Base-by-base conservation (phyloP, 306 rosid species). In the Neltuma alba region DNA sequence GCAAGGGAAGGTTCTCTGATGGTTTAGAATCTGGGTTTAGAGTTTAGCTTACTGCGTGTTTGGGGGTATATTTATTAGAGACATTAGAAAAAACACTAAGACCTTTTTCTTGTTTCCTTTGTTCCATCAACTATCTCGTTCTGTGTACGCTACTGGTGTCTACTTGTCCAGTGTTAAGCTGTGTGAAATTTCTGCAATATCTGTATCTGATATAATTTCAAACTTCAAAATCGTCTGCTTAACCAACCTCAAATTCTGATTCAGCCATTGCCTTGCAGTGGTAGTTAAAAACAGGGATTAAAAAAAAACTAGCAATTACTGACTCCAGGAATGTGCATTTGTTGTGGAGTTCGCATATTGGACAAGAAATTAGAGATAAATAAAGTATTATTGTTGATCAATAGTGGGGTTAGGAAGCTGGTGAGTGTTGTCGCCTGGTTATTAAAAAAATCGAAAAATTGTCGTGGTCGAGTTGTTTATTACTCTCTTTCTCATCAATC, bases 1-100 rank as follows among this genome's bases (percentile, higher is more conserved):
- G 30, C 2, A n/a, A 33, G 47, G 72, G 72, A n/a, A 25, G 30
- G 31, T 34, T 11, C 13, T 34, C 44, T 37, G 30, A 11, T 64
- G 72, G 48, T 66, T 38, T 66, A 65, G 71, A 61, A 30, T 60
- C 14, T 7, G n/a, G 23, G n/a, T 63, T 62, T 62, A 63, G 42
- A 66, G 78, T 27, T 80, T 68, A 16, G 42, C 45, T 69, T 85
- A 21, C 25, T 62, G 76, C 27, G 78, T 79, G 78, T 78, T 72
- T 61, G 18, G 69, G 64, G 90, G 81, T 85, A 83, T 77, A 72
- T 79, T 36, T 66, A 80, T 60, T 48, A 57, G 78, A 38, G 55
- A 74, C 68, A 70, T 50, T 63, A 77, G 77, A 73, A 58, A 58
- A 58, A 76, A 85, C 65, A 80, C 50, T 78, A n/a, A 14, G 83